These are phyloP conservation scores for Rosa rugosa DNA, from an alignment of 306 rosid genomes.

Conservation along the genomic window DNA sequence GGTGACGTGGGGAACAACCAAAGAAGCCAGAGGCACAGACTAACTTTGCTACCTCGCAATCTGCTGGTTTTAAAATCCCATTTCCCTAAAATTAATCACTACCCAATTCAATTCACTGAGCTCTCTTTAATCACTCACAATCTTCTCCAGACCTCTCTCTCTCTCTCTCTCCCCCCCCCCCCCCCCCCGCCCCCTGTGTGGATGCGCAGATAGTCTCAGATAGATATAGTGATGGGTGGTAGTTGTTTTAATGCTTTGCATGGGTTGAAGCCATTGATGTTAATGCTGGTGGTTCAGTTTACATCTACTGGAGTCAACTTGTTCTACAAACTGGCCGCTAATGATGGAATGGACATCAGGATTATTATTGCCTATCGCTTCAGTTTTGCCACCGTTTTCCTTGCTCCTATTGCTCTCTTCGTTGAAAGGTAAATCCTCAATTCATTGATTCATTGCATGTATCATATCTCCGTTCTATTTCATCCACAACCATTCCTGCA, in stretches of 20 bases:
- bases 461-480: neutral
- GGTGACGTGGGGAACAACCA: slow-evolving; percentile 13
- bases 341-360: slow-evolving; percentile 64
- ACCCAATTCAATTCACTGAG: neutral
- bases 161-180: neutral
- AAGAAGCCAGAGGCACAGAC: slow-evolving; percentile 7
- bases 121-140: neutral
- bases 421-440: slow-evolving; percentile 46
- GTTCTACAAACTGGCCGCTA: slow-evolving; percentile 54
- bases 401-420: slow-evolving; percentile 54
- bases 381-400: slow-evolving; percentile 53
- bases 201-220: neutral
- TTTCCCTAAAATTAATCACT: neutral
- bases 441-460: no score
- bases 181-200: no score
- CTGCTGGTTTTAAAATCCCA: neutral
- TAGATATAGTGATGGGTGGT: neutral
- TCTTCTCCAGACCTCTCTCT: neutral
- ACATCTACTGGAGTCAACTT: slow-evolving; percentile 54
- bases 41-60: neutral
- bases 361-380: slow-evolving; percentile 65
- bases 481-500: neutral
- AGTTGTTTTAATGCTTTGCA: slow-evolving; percentile 13
- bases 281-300: slow-evolving; percentile 54
- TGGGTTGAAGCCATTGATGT: slow-evolving; percentile 41